phyloP scores from a whole-genome alignment of 116 monocot species.

The Cymodocea nodosa region DNA sequence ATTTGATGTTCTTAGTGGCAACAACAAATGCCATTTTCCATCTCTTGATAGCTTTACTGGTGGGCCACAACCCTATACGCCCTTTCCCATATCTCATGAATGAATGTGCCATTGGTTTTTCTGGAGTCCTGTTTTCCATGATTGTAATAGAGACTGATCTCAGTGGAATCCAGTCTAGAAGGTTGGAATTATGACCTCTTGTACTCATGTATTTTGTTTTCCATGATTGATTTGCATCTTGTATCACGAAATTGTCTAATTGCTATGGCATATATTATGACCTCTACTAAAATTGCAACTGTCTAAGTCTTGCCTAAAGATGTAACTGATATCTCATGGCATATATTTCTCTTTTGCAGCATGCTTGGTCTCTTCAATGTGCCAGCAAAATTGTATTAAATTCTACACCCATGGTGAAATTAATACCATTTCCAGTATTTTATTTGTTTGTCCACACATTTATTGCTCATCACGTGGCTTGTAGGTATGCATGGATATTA shows the following conservation, averaged over 20 bases:
- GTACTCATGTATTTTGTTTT: not conserved
- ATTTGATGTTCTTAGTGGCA: conserved; percentile 72
- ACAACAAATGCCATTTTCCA: conserved; percentile 81
- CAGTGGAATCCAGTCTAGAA: conserved; percentile 58
- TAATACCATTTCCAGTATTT: conserved; percentile 1
- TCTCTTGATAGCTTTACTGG: conserved; percentile 54
- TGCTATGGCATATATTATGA: too few relatives aligned
- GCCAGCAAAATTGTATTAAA: conserved; percentile 71
- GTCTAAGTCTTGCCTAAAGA: too few relatives aligned
- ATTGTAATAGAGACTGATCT: conserved; percentile 70
- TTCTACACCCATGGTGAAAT: conserved; percentile 1
- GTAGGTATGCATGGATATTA: conserved; percentile 89
- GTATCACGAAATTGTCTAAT: too few relatives aligned
- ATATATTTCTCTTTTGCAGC: conserved; percentile 35
- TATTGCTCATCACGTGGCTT: not conserved
- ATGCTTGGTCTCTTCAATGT: conserved; percentile 97
- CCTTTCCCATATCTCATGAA: conserved; percentile 31
- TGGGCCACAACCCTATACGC: conserved; percentile 58
- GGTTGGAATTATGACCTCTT: conserved; percentile 14
- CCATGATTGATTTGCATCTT: not conserved
- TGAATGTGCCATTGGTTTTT: conserved; percentile 70
- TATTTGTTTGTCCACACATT: not conserved
- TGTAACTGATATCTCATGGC: not conserved
- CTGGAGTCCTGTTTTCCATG: conserved; percentile 67
- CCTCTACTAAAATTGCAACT: too few relatives aligned